Evolutionary conservation across 495 filamentous ascomycete species (phyloP).

Genomic region (Staphylotrichum longicolle): DNA sequence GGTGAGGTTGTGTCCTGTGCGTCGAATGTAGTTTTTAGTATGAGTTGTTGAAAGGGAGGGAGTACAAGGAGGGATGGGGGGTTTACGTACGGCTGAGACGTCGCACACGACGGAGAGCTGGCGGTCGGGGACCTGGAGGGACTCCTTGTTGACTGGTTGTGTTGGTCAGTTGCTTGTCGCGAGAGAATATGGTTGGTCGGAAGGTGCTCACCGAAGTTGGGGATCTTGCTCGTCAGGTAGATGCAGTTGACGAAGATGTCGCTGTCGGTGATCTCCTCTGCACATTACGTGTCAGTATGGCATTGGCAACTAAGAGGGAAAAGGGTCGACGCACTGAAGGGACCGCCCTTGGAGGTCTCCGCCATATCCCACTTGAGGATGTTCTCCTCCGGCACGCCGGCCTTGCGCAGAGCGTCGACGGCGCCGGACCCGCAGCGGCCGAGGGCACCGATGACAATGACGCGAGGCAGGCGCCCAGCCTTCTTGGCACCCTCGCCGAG

Average conservation of each 20-base stretch:
- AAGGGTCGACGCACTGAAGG: conserved; percentile 54
- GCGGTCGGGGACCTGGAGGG: conserved; percentile 64
- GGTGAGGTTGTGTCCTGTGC: conserved; percentile 59
- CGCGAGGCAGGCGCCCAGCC: conserved; percentile 51
- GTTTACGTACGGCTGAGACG: conserved; percentile 68
- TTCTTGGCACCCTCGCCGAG: conserved; percentile 70
- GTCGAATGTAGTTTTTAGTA: background rate
- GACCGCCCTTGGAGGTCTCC: conserved; percentile 81
- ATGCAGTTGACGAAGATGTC: conserved; percentile 93
- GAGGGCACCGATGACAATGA: conserved; percentile 64
- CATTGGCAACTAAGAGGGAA: background rate
- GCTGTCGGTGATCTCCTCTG: conserved; percentile 71
- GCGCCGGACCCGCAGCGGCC: conserved; percentile 88
- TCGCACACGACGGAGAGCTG: conserved; percentile 85
- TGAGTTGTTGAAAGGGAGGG: conserved; percentile 51
- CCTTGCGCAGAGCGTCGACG: conserved; percentile 72
- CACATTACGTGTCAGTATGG: conserved; percentile 11
- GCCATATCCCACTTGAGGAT: conserved; percentile 90
- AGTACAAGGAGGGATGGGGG: conserved; percentile 31
- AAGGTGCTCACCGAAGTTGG: conserved; percentile 32
- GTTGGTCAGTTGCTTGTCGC: background rate
- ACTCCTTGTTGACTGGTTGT: conserved; percentile 58
- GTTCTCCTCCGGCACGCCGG: conserved; percentile 68
- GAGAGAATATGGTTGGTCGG: background rate
- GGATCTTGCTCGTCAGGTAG: conserved; percentile 60